Base-by-base conservation (phyloP, 2,329 filamentous ascomycete species). In the Lecanicillium sp. region DNA sequence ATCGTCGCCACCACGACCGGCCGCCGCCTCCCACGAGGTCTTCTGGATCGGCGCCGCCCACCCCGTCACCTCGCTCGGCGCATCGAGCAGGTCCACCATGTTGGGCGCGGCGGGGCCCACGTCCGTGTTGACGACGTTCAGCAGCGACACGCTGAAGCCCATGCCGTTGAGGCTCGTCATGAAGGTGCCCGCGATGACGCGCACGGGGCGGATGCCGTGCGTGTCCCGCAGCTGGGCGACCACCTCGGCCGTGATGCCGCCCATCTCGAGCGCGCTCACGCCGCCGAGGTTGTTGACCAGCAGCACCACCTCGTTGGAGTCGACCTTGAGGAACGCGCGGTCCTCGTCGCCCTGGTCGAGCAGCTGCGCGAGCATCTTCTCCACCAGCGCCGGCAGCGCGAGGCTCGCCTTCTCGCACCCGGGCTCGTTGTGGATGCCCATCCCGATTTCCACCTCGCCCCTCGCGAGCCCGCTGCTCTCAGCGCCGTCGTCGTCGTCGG, bases 151-250 rank as follows among this genome's bases (percentile, higher is more conserved):
- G 62, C 83, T 87, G 67, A 90, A 90, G 5, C 86, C 86, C 5
- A 85, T 70, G 0, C 84, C 85, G 61, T 90, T 88, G 51, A 90
- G 68, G 53, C 83, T 87, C 5, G 86, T 90, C 84, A 89, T 89
- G 64, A 81, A 89, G 0, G 84, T 86, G 24, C 86, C 86, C 41
- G 75, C 73, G 43, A 88, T 67, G 53, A 87, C 74, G 39, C 86
- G 72, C 14, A 79, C 77, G 1, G 84, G 84, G 27, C 69, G 73
- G 58, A 87, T 81, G 52, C 70, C 69, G 62, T 80, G 80, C 49
- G 66, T 69, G 40, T 66, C 65, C 30, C 69, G 70, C 37, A 89
- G 70, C 66, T 88, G 85, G 42, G 69, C 67, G 4, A 80, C 74
- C 2, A 87, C 82, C 64, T 88, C 84, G 20, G 78, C 71, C 1